Evolutionary conservation across 768 basidiomycete species (phyloP), one percentile per base, ranked within the genome.

Genomic region (Termitomyces sp.): DNA sequence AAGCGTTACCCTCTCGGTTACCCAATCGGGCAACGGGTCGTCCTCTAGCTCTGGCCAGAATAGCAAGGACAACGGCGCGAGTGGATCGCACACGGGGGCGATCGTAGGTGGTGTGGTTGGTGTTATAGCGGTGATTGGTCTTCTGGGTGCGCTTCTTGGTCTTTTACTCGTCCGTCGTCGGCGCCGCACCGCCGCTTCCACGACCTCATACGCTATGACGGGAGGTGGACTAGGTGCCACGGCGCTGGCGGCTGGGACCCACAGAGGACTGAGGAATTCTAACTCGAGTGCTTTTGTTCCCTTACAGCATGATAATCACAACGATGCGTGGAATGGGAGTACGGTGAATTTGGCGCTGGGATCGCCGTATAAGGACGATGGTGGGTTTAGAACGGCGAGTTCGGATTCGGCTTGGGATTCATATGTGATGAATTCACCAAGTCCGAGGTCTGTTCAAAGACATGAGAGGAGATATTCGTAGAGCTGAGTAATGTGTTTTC

Each of bases 211-310:
- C 48, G 65, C 51, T 32, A 64, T 64, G 70, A 60, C 58, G 44
- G 61, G 46, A 49, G 58, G 56, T 16, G 66, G 65, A 14, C 51
- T 30, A 13, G 64, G 61, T 53, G 36, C 46, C 20, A 60, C 56
- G 54, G 47, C 38, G 35, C 44, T 53, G 38, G 58, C 45, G 53
- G 56, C 64, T 24, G 73, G 72, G 26, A 69, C 64, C 43, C 65
- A 56, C 24, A 63, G 70, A 28, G 77, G 69, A 56, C 63, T 68
- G 55, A 73, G 84, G 42, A 71, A 71, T 71, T 85, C 85, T 61
- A 82, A 87, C 72, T 83, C 85, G 64, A 86, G 84, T 61, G 80
- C 86, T 36, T 89, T 90, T 65, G 74, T 87, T 53, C 88, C 88
- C n/a, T 69, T 90, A 64, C 81, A 82, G 62, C 85, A 86, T 67